Evolutionary conservation across 2,329 filamentous ascomycete species (phyloP).

Genomic region (Ophiosphaerella herpotricha): DNA sequence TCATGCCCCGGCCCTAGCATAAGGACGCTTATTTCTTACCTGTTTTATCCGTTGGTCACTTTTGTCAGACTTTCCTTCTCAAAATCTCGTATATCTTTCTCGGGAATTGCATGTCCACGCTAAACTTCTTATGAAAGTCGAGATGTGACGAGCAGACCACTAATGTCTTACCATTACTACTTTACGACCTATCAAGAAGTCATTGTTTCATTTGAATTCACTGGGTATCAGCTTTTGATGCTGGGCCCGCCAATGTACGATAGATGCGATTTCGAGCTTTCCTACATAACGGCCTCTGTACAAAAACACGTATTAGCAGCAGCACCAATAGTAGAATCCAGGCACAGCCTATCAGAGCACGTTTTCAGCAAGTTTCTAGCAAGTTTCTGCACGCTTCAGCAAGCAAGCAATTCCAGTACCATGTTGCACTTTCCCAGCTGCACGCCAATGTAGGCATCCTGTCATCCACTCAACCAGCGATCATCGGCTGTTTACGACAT

Average conservation of each 20-base stretch:
- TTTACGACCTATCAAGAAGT: conserved; percentile 35
- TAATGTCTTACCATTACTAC: conserved; percentile 46
- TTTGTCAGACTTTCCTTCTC: conserved; percentile 17
- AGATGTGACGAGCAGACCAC: conserved; percentile 38
- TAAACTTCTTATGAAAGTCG: conserved; percentile 36
- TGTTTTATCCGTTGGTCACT: not conserved
- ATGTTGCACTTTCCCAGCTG: conserved; percentile 31
- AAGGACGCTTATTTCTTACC: conserved; percentile 12
- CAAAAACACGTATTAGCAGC: conserved; percentile 42
- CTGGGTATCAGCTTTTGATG: conserved; percentile 5
- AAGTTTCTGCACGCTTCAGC: conserved; percentile 12
- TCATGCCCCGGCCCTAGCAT: conserved; percentile 11
- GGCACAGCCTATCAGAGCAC: conserved; percentile 21
- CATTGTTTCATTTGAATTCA: not conserved
- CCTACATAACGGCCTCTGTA: conserved; percentile 44
- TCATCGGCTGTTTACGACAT: conserved; percentile 21
- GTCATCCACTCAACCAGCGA: conserved; percentile 29
- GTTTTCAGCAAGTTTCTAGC: conserved; percentile 10
- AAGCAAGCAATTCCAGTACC: conserved; percentile 19
- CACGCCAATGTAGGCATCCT: conserved; percentile 29
- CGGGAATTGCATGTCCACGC: conserved; percentile 31
- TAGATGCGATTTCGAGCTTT: conserved; percentile 33
- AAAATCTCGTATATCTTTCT: conserved; percentile 23
- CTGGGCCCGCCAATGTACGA: conserved; percentile 32
- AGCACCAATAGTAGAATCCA: conserved; percentile 36